Evolutionary conservation across 306 rosid species (phyloP), one percentile per base, ranked within the genome.

Genomic region (Rubus idaeus): DNA sequence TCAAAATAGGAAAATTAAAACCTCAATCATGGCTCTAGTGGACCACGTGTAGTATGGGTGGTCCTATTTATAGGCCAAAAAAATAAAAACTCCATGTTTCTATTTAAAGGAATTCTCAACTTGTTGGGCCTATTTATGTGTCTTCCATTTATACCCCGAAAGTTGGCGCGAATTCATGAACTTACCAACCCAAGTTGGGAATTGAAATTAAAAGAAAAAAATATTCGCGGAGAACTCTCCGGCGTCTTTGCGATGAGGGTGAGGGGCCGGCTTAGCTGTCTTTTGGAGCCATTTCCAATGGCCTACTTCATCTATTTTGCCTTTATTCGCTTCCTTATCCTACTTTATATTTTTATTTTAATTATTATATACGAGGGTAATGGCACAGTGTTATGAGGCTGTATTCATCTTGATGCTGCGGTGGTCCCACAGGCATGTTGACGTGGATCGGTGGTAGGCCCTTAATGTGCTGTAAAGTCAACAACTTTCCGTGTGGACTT

Each of bases 201-300:
- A 20, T 35, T 0, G 4, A 63, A 14, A 40, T 37, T 16, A 26
- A 51, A 41, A 39, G 40, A 17, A 23, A 58, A 78, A 73, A 21
- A 57, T 35, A 35, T 30, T 70, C 74, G 81, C 68, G 75, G 18
- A 18, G 37, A 62, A 62, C 35, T 70, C 71, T 74, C 62, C 73
- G 80, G 56, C 82, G 45, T 61, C 20, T 55, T 71, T 21, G 21
- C 10, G 4, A 30, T 30, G 35, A n/a, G 61, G 20, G 63, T 53
- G 16, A 41, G 30, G 67, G 72, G 85, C 86, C 84, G 80, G 83
- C 93, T 85, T 77, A 77, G 80, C 88, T 77, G 88, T 85, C 74
- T 6, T 56, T 79, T 75, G 84, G 74, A 75, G 77, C 81, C 69
- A 72, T 82, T 82, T 73, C 53, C 78, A 37, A 69, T 40, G 74